Base-by-base conservation (phyloP, 345 rosid species). In the Lepidium sativum region DNA sequence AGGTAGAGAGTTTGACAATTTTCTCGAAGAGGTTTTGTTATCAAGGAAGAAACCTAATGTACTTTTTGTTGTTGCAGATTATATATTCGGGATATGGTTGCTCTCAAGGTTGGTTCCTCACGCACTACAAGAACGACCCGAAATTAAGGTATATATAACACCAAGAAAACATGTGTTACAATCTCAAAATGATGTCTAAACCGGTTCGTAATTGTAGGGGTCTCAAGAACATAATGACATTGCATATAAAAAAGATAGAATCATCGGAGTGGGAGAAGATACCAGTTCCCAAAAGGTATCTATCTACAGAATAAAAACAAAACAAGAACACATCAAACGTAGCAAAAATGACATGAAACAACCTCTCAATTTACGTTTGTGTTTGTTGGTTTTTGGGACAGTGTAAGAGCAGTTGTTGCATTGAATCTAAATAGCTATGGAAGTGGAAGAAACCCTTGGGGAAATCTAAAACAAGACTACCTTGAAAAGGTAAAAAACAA, bases 381-480 rank as follows among this genome's bases (percentile, higher is more conserved):
- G 44, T 45, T 60, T 41, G 10, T 7, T 43, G 31, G 16, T 17
- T 50, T 40, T 43, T 20, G 35, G 73, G 67, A 29, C 72, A 95
- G 97, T 71, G 86, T 95, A 25, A 82, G 99, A 82, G 95, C 99
- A 17, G 83, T 95, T 25, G 95, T 95, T 64, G 91, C 83, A 64
- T 75, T 95, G 71, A 91, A 95, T 80, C 94, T 95, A 80, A 82
- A 84, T 73, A 95, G 69, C 68, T 95, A 95, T 60, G 99, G 84
- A 49, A 91, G 98, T 77, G 99, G 99, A 63, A 81, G 99, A 75
- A 82, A 85, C 59, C 99, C 98, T 4, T 95, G 98, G 99, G 99
- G 96, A 27, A 80, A 75, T 68, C 81, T 91, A 57, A 84, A 79
- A 68, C 94, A 85, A 40, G 83, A 80, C 9, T 95, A 95, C 79